Conservation (phyloP, 768 basidiomycete species). For the Pleurotus tuoliensis region DNA sequence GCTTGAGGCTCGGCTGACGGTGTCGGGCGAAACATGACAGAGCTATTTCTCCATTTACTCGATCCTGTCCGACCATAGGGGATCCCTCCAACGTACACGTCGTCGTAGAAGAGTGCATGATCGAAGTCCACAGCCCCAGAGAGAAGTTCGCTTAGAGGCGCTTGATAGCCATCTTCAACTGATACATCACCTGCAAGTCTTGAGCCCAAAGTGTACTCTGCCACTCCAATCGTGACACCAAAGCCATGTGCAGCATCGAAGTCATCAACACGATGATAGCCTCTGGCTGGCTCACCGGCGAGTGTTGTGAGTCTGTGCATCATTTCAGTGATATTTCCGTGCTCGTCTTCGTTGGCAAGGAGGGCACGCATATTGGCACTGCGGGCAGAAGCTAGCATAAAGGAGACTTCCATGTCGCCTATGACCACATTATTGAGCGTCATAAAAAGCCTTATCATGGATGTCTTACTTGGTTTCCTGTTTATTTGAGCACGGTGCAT, state of each 20-base stretch:
- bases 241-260: background rate
- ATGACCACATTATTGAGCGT: background rate
- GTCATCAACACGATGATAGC: constrained; percentile 7
- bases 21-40: constrained; percentile 8
- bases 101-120: background rate
- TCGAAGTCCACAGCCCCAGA: background rate
- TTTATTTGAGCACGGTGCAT: constrained; percentile 25
- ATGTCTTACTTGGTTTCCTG: constrained; percentile 12
- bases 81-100: constrained; percentile 7
- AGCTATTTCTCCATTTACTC: constrained; percentile 6
- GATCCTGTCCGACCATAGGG: constrained; percentile 10
- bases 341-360: constrained; percentile 9
- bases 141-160: background rate
- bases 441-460: background rate
- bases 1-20: background rate
- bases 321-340: background rate
- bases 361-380: constrained; percentile 12
- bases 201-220: background rate
- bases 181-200: background rate
- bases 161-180: background rate
- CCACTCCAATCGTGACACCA: background rate
- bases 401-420: constrained; percentile 17
- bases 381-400: constrained; percentile 9
- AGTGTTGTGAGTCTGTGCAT: constrained; percentile 8
- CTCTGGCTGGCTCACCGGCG: constrained; percentile 13